Conservation (phyloP, 2,329 filamentous ascomycete species). For the Penicillium polonicum region DNA sequence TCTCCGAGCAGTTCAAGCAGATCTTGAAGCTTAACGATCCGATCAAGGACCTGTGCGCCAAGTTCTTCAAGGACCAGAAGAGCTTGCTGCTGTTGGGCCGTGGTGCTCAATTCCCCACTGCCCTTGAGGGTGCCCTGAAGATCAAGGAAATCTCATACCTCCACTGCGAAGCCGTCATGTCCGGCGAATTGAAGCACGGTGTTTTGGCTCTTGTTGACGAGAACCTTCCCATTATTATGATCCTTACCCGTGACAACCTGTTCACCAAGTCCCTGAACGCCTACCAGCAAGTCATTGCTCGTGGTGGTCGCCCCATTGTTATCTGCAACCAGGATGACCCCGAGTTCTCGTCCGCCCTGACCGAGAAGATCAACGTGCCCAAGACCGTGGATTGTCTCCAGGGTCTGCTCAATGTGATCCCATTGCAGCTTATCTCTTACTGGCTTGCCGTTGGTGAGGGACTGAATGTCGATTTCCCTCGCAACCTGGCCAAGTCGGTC, state of each 20-base stretch:
- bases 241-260: constrained; percentile 90
- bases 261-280: constrained; percentile 99
- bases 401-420: constrained; percentile 96
- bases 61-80: constrained; percentile 96
- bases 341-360: constrained; percentile 84
- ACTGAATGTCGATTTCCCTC: constrained; percentile 96
- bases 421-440: constrained; percentile 96
- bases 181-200: constrained; percentile 98
- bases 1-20: constrained; percentile 88
- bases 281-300: constrained; percentile 98
- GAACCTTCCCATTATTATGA: constrained; percentile 99
- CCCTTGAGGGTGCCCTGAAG: constrained; percentile 94
- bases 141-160: constrained; percentile 99
- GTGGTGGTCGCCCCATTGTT: constrained; percentile 92
- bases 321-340: constrained; percentile 91
- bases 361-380: constrained; percentile 96
- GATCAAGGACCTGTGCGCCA: constrained; percentile 91
- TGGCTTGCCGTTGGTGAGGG: constrained; percentile 97
- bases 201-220: constrained; percentile 96
- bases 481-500: constrained; percentile 97
- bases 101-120: constrained; percentile 92
- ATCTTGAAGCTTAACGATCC: constrained; percentile 87
- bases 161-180: constrained; percentile 99
- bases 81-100: constrained; percentile 88
- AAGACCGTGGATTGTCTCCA: constrained; percentile 93